phyloP scores from a whole-genome alignment of 164 flowering plant species.

The Akebia trifoliata region DNA sequence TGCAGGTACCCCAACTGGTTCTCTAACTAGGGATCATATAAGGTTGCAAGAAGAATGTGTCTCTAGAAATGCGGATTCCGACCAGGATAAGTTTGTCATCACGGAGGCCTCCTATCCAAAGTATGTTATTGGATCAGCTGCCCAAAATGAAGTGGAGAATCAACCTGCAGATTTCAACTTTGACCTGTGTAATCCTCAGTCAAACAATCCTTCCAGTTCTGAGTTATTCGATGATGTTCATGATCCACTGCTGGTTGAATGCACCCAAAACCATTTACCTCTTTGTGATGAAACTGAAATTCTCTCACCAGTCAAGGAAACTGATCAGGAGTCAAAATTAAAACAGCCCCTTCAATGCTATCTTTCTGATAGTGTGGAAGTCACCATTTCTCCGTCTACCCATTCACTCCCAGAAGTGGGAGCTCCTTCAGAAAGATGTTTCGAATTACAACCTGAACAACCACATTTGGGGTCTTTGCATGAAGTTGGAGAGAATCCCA shows the following conservation, averaged over 20 bases:
- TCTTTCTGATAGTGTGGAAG: not conserved
- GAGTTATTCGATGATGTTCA: slow-evolving; percentile 2
- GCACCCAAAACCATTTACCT: slow-evolving; percentile 3
- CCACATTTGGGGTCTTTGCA: slow-evolving; percentile 3
- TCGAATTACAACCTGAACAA: slow-evolving; percentile 9
- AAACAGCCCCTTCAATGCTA: slow-evolving; percentile 5
- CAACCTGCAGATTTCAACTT: slow-evolving; percentile 7
- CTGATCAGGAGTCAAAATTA: slow-evolving; percentile 9
- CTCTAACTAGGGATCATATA: slow-evolving; percentile 14
- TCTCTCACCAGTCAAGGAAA: slow-evolving; percentile 2
- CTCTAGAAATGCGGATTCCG: slow-evolving; percentile 5
- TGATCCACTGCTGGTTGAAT: slow-evolving; percentile 5
- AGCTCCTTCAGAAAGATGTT: slow-evolving; percentile 3
- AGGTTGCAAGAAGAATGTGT: slow-evolving; percentile 15
- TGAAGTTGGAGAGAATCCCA: slow-evolving; percentile 9
- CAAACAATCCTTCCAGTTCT: slow-evolving; percentile 4
- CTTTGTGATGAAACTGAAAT: not conserved
- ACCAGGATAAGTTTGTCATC: slow-evolving; percentile 11
- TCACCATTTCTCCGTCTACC: slow-evolving; percentile 2
- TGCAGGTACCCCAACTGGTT: slow-evolving; percentile 10
- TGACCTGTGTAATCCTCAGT: slow-evolving; percentile 5
- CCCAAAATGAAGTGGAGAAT: slow-evolving; percentile 12
- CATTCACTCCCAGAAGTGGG: slow-evolving; percentile 1
- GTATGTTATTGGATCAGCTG: slow-evolving; percentile 11
- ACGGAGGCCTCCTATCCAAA: slow-evolving; percentile 14